Base-by-base conservation (phyloP, 2,329 filamentous ascomycete species). In the Furcasterigmium sp. region DNA sequence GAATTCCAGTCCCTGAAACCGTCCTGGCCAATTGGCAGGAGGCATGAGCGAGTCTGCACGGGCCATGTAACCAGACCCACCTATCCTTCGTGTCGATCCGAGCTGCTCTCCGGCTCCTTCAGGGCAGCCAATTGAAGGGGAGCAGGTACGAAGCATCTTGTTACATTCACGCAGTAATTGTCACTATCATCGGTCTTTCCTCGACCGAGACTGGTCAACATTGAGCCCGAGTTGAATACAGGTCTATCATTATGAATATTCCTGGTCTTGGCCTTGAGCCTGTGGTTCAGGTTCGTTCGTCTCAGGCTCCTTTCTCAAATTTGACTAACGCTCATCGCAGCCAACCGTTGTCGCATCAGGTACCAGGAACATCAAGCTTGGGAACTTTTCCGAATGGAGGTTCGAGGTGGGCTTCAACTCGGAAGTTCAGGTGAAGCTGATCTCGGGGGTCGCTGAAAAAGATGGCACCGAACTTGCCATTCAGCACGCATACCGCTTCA, bases 381-480 rank as follows among this genome's bases (percentile, higher is more conserved):
- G 74, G 40, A 75, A 80, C 43, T 79, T 78, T 51, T 83, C 79
- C 56, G 87, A 91, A 73, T 91, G 85, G 82, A 80, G 87, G 40
- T 91, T 91, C 65, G 76, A 87, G 57, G 82, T 88, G 36, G 75
- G 82, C 10, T 62, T 70, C 48, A 65, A 60, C 49, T 63, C 65
- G 45, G 54, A 61, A 23, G 46, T 75, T 40, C 62, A 63, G 30
- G 58, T 77, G 38, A 73, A 90, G 69, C 73, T 97, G 20, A 67
- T 88, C 44, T 80, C 77, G 26, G 93, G 93, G 48, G 89, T 84
- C 2, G 93, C 91, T 39, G 93, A 98, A 64, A 82, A 95, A 58
- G 95, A 97, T 60, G 93, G 93, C 59, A 91, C 91, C 43, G 93
- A 98, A 68, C 84, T 98, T 35, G 90, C 90, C 10, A 76, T 80